Conservation (phyloP, 108 stramenopile species). For the Discostella pseudostelligera region DNA sequence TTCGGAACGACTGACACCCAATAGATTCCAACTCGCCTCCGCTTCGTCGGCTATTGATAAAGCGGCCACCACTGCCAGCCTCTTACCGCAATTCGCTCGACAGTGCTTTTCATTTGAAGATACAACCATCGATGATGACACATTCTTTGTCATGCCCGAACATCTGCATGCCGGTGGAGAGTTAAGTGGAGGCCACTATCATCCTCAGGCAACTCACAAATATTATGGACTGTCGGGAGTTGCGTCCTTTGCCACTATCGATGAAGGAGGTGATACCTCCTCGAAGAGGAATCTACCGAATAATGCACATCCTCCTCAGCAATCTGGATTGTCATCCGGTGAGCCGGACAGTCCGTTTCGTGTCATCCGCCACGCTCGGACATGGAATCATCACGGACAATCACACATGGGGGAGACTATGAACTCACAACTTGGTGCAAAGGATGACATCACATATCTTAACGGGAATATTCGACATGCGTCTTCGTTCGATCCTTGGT, state of each 20-base stretch:
- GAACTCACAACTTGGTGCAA: neutral
- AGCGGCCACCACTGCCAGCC: slow-evolving; percentile 11
- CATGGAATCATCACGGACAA: slow-evolving; percentile 10
- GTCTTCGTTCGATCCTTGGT: slow-evolving; percentile 15
- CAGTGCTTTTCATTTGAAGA: slow-evolving; percentile 49
- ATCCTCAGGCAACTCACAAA: slow-evolving; percentile 6
- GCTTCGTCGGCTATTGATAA: slow-evolving; percentile 15
- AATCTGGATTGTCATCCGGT: neutral
- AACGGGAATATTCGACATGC: neutral
- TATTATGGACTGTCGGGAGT: slow-evolving; percentile 41
- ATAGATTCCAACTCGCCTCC: slow-evolving; percentile 1
- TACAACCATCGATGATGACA: slow-evolving; percentile 37
- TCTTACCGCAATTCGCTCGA: slow-evolving; percentile 34
- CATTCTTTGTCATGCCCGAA: slow-evolving; percentile 15
- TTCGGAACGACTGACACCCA: slow-evolving; percentile 9
- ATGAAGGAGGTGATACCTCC: neutral
- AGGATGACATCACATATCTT: neutral
- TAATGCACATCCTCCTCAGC: slow-evolving; percentile 5
- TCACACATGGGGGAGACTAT: neutral
- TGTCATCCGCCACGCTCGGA: slow-evolving; percentile 16
- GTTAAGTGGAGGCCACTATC: neutral
- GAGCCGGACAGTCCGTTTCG: slow-evolving; percentile 12
- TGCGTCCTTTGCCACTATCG: slow-evolving; percentile 25
- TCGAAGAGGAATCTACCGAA: slow-evolving; percentile 5
- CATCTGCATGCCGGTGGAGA: neutral